Percentiles rank a stretch among this genome's conserved stretches.
These are phyloP conservation scores for Acanthamoeba castellanii DNA, from an alignment of 208 protist genomes.

Conservation along the genomic window DNA sequence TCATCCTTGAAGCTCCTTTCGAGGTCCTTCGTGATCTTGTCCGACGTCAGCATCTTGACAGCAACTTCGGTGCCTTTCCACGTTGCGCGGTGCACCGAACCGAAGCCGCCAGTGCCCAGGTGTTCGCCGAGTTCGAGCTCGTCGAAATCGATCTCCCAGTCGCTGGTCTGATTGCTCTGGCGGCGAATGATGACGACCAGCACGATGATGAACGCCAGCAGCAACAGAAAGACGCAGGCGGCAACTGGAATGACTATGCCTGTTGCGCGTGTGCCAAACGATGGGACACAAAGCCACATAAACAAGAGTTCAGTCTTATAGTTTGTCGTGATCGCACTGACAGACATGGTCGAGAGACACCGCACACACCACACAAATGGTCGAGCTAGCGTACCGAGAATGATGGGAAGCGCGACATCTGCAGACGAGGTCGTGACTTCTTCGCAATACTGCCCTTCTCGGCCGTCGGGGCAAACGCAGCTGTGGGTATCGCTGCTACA, in stretches of 20 bases:
- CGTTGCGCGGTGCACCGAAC: not conserved
- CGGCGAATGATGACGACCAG: not conserved
- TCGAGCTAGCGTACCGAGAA: not conserved
- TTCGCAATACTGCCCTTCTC: not conserved
- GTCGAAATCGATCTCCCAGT: constrained; percentile 29
- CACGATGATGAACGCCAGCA: not conserved
- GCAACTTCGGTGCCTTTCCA: not conserved
- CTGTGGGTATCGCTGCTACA: not conserved
- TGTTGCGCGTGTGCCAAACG: not conserved
- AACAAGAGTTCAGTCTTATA: no score
- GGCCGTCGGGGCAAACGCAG: not conserved
- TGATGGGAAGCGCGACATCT: not conserved
- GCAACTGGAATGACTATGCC: not conserved
- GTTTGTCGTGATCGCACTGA: not conserved
- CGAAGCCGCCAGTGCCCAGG: constrained; percentile 36
- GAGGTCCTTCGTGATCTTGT: constrained; percentile 8
- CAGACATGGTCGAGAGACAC: no score
- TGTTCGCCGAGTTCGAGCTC: constrained; percentile 62
- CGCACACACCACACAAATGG: no score
- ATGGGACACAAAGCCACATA: not conserved
- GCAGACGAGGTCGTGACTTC: not conserved
- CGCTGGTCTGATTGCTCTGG: not conserved
- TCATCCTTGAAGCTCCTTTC: constrained; percentile 26
- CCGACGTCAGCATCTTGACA: not conserved
- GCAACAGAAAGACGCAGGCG: not conserved